Base-by-base conservation (phyloP, 768 basidiomycete species). In the Udeniomyces megalosporus region DNA sequence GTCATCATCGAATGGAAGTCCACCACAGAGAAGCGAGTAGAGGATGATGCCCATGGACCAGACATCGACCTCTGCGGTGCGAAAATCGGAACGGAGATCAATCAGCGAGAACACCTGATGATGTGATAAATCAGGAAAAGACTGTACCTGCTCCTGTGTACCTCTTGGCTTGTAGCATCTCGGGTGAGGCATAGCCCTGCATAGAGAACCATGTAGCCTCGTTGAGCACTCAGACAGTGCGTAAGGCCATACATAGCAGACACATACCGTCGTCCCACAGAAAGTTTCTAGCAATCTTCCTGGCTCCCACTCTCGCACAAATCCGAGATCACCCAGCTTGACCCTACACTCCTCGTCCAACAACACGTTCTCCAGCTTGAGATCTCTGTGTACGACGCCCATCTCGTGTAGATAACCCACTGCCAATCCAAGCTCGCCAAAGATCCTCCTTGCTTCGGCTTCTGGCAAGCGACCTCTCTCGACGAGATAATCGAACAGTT, bases 401-500 rank as follows among this genome's bases (percentile, higher is more conserved):
- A 85, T 85, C 57, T 83, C 80, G 72, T 99, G 95, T 28, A 95
- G 79, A 74, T 92, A 92, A 24, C 85, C 88, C 24, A 97, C 86
- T 0, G 91, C 92, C 11, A 96, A 83, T 69, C 86, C 87, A 4
- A 97, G 77, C 71, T 97, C 91, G n/a, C 95, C 93, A 70, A 99
- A 95, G n/a, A 97, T 74, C 24, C 85, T 75, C 68, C 81, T 81
- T 4, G 88, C 78, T 75, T 99, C 95, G 46, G 83, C 81, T 73
- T 93, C 89, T 24, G 80, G 76, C 58, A 97, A 73, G 2, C 92
- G 80, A 24, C 90, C 88, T 69, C 93, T 88, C 77, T 99, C 95
- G 15, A 86, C 88, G 26, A 99, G 84, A 71, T 97, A 97, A 75
- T 97, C 95, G 74, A 96, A 99, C 31, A 99, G 81, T 74, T 99